Evolutionary conservation across 768 basidiomycete species (phyloP), one percentile per base, ranked within the genome.

Genomic region (Obba rivulosa): DNA sequence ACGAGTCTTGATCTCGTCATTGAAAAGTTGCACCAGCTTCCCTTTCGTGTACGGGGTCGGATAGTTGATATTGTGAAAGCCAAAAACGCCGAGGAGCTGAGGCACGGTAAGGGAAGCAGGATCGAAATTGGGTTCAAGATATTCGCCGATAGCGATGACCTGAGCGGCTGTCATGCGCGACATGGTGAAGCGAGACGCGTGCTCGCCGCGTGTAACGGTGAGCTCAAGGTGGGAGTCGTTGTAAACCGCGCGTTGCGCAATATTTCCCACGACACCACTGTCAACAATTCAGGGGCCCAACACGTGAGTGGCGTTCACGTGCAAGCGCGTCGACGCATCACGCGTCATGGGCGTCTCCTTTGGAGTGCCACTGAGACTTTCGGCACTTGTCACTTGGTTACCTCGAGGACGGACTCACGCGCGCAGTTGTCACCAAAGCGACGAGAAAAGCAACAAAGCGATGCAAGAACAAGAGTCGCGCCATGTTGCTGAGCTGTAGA

Each of bases 91-190:
- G 10, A 87, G 75, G 4, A 92, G 72, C 59, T 92, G 87, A n/a
- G 87, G 77, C 22, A 92, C 79, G 1, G 89, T 92, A 46, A 92
- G 76, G 2, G 76, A 67, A 1, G 75, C 53, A 16, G 91, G 81
- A 55, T 92, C 82, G 47, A 91, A 92, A 60, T 85, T 80, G 9
- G 80, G 77, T 51, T 87, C 75, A 51, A 92, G 80, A 65, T 92
- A 92, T 65, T 87, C 79, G 59, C 87, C 91, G 25, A 75, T 67
- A 18, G 65, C 72, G 57, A 92, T 83, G 46, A 92, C 71, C 65
- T 92, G 83, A 2, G 85, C 75, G 23, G 89, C 73, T n/a, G 87
- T 89, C 54, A 88, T 62, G 53, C 81, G 78, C 60, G 87, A 87
- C 87, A 89, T 89, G 62, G 56, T 58, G 49, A 39, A 41, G 18